Evolutionary conservation across 192 early-diverging fungal genomes (phyloP), one percentile per base, ranked within the genome.

Genomic region (Podila minutissima): DNA sequence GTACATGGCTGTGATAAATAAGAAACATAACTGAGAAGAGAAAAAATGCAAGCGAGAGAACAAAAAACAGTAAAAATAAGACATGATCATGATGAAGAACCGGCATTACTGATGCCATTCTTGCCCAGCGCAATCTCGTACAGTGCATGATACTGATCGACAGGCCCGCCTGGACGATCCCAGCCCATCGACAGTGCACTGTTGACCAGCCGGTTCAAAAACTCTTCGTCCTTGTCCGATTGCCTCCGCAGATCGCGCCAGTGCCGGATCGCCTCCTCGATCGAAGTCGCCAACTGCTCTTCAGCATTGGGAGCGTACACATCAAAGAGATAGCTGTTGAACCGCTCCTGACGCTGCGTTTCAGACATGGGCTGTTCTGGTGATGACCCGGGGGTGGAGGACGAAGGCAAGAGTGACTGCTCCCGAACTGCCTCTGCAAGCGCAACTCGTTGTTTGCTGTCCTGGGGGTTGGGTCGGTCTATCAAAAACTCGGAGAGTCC

Each of bases 401-500:
- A 55, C 59, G 62, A 60, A 49, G 66, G 83, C 55, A 65, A 74
- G 31, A 64, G 82, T 8, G 32, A 60, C 28, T 29, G 67, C 33
- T 65, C 66, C 12, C 15, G 65, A n/a, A 61, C 60, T 4, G 69
- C 61, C 29, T 74, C 67, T 13, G 59, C 63, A 19, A 41, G 28
- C 19, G 71, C 75, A 2, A 19, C 48, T n/a, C 68, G 64, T 20
- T 79, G 75, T 11, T 38, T 58, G 19, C 12, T 67, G 57, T 76
- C 72, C 35, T 76, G 74, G 48, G 53, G n/a, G n/a, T 61, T 75
- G 24, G 83, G 83, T 24, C 86, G 74, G 48, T 88, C 87, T 1
- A 85, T 66, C 48, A 90, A 68, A 57, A 90, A 90, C 65, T 90
- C 89, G 13, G 69, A 69, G 15, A 90, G 66, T 8, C 86, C 89